Evolutionary conservation across 805 yeast species (phyloP), one percentile per base, ranked within the genome.

Genomic region (Spathaspora gorwiae): DNA sequence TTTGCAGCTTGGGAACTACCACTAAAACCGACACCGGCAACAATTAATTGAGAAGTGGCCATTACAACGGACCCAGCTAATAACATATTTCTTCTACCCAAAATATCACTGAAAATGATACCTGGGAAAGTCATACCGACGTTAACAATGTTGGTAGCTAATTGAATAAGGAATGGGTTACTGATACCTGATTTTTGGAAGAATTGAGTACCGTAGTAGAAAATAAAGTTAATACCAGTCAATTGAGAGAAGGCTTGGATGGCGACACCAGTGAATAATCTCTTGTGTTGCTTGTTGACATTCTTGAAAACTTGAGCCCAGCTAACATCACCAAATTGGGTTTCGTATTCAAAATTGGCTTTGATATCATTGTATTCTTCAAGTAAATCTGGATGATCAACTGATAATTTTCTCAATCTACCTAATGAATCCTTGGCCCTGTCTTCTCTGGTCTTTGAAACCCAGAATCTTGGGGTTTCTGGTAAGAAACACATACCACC

Each of bases 161-260:
- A 57, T 45, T 46, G 75, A 55, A 44, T 74, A 61, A 76, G 69
- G 55, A 78, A 72, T 47, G 77, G 79, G 50, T 66, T 54, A n/a
- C 41, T 10, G 46, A 75, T 65, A 29, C 96, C 96, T 1, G 89
- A 75, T 47, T 66, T 73, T 43, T 78, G 76, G 63, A 90, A 88
- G 65, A 90, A 87, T 52, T 82, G 76, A 19, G 92, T 89, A 37
- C 96, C 94, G 62, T 84, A 90, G 68, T 90, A 90, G 61, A 90
- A 87, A 48, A 89, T 85, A 59, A 89, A 89, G 69, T 90, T 90
- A 50, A 89, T 83, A 45, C 97, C 97, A 7, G 95, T 81, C 57
- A 88, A 81, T 68, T 90, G 97, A 66, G 90, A 97, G 57, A 88
- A 72, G 14, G 87, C 83, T 65, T 88, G 95, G 27, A 85, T 54